Conservation (phyloP, 169 alveolate species). For the Perkinsus marinus region DNA sequence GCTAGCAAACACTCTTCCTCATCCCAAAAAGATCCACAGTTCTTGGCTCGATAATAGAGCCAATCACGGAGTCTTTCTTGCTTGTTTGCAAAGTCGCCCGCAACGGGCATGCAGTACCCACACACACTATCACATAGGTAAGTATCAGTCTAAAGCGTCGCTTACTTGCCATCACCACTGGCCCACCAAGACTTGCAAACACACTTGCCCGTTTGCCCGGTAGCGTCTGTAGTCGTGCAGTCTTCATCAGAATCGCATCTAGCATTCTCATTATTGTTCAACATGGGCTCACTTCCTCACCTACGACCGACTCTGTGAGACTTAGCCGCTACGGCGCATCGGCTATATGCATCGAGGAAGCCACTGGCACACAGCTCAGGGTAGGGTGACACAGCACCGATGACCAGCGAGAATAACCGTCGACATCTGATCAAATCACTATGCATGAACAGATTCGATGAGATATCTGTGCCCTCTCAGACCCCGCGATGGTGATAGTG, state of each 20-base stretch:
- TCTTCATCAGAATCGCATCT: not conserved
- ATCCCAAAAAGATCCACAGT: not conserved
- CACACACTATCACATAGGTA: not conserved
- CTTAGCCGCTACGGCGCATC: not conserved
- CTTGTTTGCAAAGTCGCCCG: not conserved
- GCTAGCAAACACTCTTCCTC: not conserved
- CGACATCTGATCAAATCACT: not conserved
- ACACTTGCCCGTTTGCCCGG: not conserved
- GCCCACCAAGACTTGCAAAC: not conserved
- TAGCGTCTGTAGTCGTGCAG: not conserved
- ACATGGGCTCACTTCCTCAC: not conserved
- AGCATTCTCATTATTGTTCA: not conserved
- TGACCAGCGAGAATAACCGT: not conserved
- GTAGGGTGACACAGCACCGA: not conserved
- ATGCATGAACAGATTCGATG: not conserved
- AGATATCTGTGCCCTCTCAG: not conserved
- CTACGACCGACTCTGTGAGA: not conserved
- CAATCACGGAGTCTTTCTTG: not conserved
- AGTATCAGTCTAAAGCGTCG: no score
- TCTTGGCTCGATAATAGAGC: not conserved
- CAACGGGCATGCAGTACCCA: not conserved
- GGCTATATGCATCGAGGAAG: not conserved
- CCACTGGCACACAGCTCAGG: not conserved
- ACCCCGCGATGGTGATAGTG: no score
- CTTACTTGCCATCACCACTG: not conserved